A percentile compares a stretch with the other conserved stretches of the same genome.
These are phyloP conservation scores for Salix arbutifolia DNA, from an alignment of 345 rosid genomes.

Conservation along the genomic window DNA sequence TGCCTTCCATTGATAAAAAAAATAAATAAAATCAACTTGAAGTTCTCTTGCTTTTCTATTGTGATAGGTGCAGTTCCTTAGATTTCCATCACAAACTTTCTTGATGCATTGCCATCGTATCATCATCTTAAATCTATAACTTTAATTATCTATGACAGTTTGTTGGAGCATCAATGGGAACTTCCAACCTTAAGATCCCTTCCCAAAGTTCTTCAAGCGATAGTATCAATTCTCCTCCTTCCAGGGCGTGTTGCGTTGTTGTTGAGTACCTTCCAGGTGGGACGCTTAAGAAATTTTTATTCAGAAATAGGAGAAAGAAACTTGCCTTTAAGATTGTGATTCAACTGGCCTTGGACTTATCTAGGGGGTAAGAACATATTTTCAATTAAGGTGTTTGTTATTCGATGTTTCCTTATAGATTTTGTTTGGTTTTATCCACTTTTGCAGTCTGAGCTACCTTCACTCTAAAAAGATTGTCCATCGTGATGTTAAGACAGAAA, in stretches of 20 bases:
- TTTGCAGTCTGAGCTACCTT: constrained; percentile 32
- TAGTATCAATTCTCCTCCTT: constrained; percentile 16
- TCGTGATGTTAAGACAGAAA: constrained; percentile 35
- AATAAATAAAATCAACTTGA: neutral
- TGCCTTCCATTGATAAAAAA: neutral
- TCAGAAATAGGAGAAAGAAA: constrained; percentile 38
- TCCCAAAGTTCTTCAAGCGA: constrained; percentile 10
- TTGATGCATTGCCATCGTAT: neutral
- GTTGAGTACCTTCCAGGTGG: constrained; percentile 36
- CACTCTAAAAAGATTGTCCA: constrained; percentile 34
- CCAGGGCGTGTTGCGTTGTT: constrained; percentile 33
- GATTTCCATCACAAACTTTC: neutral
- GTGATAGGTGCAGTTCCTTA: neutral
- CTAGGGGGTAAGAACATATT: constrained; percentile 30
- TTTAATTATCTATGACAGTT: constrained; percentile 15
- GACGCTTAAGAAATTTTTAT: constrained; percentile 30
- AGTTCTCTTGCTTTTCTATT: neutral
- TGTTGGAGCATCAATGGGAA: constrained; percentile 38
- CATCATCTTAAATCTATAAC: neutral
- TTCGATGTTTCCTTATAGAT: neutral
- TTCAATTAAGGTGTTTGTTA: neutral
- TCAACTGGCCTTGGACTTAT: constrained; percentile 36
- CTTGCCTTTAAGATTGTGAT: constrained; percentile 33
- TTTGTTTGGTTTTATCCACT: neutral
- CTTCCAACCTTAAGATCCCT: constrained; percentile 32